Conservation (phyloP, 768 basidiomycete species). For the Wakefieldia striispora region DNA sequence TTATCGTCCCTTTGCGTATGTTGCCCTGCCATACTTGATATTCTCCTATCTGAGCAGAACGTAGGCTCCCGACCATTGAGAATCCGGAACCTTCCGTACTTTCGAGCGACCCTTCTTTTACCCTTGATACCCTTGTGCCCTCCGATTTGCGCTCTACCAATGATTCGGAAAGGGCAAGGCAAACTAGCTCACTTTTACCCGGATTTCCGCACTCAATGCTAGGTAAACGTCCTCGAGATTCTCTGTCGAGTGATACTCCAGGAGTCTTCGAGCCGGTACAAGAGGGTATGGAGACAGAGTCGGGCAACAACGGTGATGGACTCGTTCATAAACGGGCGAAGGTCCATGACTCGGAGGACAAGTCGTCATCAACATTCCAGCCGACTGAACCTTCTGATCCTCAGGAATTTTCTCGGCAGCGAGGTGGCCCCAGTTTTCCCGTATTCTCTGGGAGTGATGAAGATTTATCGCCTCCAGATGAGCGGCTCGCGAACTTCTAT, state of each 20-base stretch:
- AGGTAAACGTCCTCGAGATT: constrained; percentile 66
- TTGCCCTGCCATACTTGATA: neutral
- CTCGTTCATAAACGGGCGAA: constrained; percentile 56
- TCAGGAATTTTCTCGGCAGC: constrained; percentile 16
- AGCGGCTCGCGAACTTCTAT: constrained; percentile 53
- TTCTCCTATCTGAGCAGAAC: constrained; percentile 11
- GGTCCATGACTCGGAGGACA: constrained; percentile 28
- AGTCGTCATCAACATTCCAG: constrained; percentile 10
- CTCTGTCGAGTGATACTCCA: constrained; percentile 41
- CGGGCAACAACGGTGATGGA: constrained; percentile 37
- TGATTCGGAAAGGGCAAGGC: constrained; percentile 11
- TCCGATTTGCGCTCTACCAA: constrained; percentile 7
- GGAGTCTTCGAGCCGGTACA: constrained; percentile 43
- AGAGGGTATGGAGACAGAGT: constrained; percentile 39
- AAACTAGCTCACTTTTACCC: constrained; percentile 26
- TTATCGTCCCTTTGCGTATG: constrained; percentile 24
- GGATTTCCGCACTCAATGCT: constrained; percentile 47
- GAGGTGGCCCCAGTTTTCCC: constrained; percentile 42
- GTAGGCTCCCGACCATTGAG: constrained; percentile 21
- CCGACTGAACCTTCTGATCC: constrained; percentile 18
- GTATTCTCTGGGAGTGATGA: constrained; percentile 44
- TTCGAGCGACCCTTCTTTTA: constrained; percentile 22
- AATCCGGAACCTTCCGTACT: constrained; percentile 16
- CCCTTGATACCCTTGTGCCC: constrained; percentile 13
- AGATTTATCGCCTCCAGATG: constrained; percentile 51